Evolutionary conservation across 306 rosid genomes (phyloP).

Genomic region (Quercus dentata): DNA sequence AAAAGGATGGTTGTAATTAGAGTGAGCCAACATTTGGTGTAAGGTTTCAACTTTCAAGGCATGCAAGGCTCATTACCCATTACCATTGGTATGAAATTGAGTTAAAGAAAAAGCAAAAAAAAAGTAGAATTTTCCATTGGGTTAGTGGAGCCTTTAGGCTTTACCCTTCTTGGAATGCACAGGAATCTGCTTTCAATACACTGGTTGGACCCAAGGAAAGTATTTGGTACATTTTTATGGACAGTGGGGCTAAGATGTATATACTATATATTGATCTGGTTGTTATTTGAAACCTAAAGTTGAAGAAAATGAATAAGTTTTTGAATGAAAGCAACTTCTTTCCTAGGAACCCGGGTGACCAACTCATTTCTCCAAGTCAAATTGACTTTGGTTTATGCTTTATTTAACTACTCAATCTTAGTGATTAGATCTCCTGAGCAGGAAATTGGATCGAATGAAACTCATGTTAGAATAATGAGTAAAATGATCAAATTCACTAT

Average conservation of each 20-base stretch:
- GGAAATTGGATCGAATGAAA: slow-evolving; percentile 6
- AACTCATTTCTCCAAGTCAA: background rate
- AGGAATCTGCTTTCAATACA: slow-evolving; percentile 17
- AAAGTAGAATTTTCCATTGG: slow-evolving; percentile 55
- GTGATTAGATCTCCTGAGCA: too few relatives aligned
- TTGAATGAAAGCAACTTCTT: slow-evolving; percentile 17
- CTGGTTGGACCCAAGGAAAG: slow-evolving; percentile 42
- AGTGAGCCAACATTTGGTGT: slow-evolving; percentile 30
- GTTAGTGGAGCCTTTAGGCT: slow-evolving; percentile 46
- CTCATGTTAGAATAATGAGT: too few relatives aligned
- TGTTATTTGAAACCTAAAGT: background rate
- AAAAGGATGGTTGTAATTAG: slow-evolving; percentile 33
- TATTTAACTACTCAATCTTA: background rate
- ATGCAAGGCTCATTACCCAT: slow-evolving; percentile 45
- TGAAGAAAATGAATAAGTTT: slow-evolving; percentile 7
- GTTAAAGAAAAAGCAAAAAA: slow-evolving; percentile 47
- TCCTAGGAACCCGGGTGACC: background rate
- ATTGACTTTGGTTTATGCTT: background rate
- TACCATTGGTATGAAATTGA: slow-evolving; percentile 15
- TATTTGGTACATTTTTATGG: slow-evolving; percentile 16
- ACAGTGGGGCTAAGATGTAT: slow-evolving; percentile 3
- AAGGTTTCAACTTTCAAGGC: slow-evolving; percentile 67
- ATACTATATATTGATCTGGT: background rate
- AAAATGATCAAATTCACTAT: too few relatives aligned
- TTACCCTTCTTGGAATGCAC: slow-evolving; percentile 49